Evolutionary conservation across 2,329 filamentous ascomycete genomes (phyloP).

Genomic region (Westerdykella ornata): DNA sequence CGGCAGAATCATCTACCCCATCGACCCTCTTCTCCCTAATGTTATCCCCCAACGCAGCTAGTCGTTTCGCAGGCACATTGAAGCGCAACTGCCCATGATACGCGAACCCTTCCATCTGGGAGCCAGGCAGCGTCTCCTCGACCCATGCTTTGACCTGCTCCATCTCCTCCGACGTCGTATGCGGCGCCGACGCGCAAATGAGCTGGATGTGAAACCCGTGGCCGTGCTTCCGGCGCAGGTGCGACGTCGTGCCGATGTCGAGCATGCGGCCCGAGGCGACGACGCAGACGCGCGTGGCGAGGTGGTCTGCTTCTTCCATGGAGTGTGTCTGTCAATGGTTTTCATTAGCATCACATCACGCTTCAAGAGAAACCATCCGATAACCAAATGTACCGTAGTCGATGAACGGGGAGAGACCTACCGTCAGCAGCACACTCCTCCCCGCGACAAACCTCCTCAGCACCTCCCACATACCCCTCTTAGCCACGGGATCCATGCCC

Average conservation of each 20-base stretch:
- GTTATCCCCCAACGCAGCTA: constrained; percentile 8
- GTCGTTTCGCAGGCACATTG: constrained; percentile 8
- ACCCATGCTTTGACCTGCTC: constrained; percentile 59
- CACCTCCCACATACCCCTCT: constrained; percentile 84
- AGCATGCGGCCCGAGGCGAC: constrained; percentile 69
- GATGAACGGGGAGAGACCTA: background rate
- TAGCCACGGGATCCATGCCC: constrained; percentile 79
- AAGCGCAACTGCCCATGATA: constrained; percentile 18
- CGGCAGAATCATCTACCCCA: no score
- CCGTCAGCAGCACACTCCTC: constrained; percentile 68
- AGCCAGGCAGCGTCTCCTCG: constrained; percentile 50
- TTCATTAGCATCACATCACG: background rate
- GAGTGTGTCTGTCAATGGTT: constrained; percentile 55
- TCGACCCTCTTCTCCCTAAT: constrained; percentile 8
- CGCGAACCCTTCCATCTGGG: constrained; percentile 43
- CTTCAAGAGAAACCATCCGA: no score
- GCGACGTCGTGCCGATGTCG: constrained; percentile 44
- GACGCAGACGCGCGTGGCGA: constrained; percentile 74
- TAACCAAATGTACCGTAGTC: no score
- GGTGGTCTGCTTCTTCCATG: constrained; percentile 87
- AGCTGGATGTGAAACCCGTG: constrained; percentile 72
- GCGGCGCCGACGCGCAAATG: constrained; percentile 64
- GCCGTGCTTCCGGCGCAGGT: constrained; percentile 65
- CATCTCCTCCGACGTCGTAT: constrained; percentile 62
- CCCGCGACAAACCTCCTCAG: constrained; percentile 61